phyloP scores from a whole-genome alignment of 129 eudicot species.

The Gnaphalium uliginosum region DNA sequence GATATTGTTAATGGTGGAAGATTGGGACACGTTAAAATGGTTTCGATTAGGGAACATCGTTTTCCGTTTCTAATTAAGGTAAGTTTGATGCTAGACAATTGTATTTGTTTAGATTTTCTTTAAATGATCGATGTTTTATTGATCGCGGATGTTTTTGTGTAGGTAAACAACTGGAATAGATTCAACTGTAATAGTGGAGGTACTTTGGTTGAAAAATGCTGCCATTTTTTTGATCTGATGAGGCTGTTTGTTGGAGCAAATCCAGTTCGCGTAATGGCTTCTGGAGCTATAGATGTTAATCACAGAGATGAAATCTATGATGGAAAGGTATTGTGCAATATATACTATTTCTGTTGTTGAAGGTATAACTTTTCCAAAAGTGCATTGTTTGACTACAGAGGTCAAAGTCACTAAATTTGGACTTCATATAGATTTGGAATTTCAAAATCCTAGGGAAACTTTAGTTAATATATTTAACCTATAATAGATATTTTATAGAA shows the following conservation, averaged over 20 bases:
- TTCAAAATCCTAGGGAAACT: neutral
- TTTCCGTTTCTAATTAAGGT: constrained; percentile 96
- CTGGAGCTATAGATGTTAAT: constrained; percentile 90
- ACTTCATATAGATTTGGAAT: neutral
- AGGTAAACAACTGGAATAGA: constrained; percentile 96
- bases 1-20: constrained; percentile 77
- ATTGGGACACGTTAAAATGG: constrained; percentile 87
- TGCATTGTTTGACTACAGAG: constrained; percentile 16
- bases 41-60: constrained; percentile 87
- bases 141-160: constrained; percentile 3
- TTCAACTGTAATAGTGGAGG: constrained; percentile 95
- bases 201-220: constrained; percentile 96
- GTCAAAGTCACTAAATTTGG: constrained; percentile 1
- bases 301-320: constrained; percentile 93
- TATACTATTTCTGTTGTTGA: neutral
- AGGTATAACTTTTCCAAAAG: neutral
- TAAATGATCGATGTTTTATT: constrained; percentile 11
- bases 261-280: constrained; percentile 97
- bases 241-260: constrained; percentile 84
- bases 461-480: neutral
- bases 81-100: neutral
- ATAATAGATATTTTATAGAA: neutral
- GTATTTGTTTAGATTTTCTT: neutral
- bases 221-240: constrained; percentile 99
- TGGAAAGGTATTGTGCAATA: constrained; percentile 65